phyloP scores from a whole-genome alignment of 2,329 filamentous ascomycete species.

The Colletotrichum noveboracense region DNA sequence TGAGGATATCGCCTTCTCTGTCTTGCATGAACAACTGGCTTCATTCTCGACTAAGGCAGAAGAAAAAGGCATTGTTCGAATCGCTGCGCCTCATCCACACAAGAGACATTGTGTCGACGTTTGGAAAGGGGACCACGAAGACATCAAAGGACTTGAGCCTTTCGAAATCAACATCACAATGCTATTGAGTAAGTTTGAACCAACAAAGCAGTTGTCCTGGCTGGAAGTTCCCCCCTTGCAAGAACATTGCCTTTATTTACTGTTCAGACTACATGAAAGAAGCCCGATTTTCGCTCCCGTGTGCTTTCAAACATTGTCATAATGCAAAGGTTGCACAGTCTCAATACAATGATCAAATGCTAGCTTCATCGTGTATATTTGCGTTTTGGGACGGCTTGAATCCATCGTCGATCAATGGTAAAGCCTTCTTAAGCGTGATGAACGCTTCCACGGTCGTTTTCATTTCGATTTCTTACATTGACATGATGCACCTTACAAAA shows the following conservation, averaged over 20 bases:
- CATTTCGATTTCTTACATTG: not conserved
- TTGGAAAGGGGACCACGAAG: not conserved
- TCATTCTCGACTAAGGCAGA: not conserved
- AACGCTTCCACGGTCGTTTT: rapidly evolving
- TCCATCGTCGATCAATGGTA: not conserved
- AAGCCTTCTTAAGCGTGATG: not conserved
- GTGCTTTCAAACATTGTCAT: not conserved
- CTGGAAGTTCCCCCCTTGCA: not conserved
- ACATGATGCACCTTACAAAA: not conserved
- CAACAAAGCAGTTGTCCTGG: not conserved
- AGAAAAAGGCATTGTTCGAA: not conserved
- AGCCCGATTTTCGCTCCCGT: too few relatives aligned
- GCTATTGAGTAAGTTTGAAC: not conserved
- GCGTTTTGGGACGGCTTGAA: not conserved
- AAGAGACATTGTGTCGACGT: not conserved
- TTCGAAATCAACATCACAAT: not conserved
- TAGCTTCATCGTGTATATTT: not conserved
- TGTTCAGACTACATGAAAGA: not conserved
- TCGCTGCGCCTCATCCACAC: not conserved
- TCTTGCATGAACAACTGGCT: not conserved
- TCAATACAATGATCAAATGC: not conserved
- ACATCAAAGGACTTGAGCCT: not conserved
- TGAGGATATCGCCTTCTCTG: not conserved
- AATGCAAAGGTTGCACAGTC: not conserved
- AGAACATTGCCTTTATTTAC: not conserved